Evolutionary conservation across 225 moss, liverwort and hornwort species (phyloP).

Genomic region (Rhytidiadelphus loreus): DNA sequence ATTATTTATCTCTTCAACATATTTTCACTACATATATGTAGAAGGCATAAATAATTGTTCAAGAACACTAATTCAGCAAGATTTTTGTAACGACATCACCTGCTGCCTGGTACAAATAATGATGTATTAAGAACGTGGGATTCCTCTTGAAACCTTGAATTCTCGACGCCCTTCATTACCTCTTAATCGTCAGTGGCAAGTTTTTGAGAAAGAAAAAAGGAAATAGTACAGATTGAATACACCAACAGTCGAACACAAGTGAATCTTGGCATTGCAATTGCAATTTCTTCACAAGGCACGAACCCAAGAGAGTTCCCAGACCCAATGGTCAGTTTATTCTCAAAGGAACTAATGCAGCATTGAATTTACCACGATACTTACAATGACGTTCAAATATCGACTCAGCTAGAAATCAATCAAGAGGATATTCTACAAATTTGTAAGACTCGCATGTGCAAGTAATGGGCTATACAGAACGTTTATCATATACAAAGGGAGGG

Average conservation of each 20-base stretch:
- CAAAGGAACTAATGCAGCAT: neutral
- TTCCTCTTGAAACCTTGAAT: neutral
- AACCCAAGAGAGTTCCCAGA: neutral
- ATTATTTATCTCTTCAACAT: neutral
- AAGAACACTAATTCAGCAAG: neutral
- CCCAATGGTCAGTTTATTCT: neutral
- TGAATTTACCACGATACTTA: neutral
- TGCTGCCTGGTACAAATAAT: neutral
- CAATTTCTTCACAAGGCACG: neutral
- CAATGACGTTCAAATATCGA: neutral
- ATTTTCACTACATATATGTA: too few relatives aligned
- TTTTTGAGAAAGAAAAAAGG: neutral
- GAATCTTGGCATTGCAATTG: neutral
- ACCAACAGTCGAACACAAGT: neutral
- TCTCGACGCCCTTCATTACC: neutral
- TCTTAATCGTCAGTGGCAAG: neutral
- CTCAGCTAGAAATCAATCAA: neutral
- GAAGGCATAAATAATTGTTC: too few relatives aligned
- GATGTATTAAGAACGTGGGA: neutral
- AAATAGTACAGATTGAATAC: neutral
- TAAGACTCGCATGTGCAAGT: constrained; percentile 2
- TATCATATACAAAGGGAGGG: constrained; percentile 19
- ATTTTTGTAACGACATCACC: neutral
- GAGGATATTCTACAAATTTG: neutral
- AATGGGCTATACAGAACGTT: constrained; percentile 17